These are phyloP conservation scores for Paraphaeosphaeria sporulosa DNA, from an alignment of 2,329 filamentous ascomycete genomes.

Conservation along the genomic window DNA sequence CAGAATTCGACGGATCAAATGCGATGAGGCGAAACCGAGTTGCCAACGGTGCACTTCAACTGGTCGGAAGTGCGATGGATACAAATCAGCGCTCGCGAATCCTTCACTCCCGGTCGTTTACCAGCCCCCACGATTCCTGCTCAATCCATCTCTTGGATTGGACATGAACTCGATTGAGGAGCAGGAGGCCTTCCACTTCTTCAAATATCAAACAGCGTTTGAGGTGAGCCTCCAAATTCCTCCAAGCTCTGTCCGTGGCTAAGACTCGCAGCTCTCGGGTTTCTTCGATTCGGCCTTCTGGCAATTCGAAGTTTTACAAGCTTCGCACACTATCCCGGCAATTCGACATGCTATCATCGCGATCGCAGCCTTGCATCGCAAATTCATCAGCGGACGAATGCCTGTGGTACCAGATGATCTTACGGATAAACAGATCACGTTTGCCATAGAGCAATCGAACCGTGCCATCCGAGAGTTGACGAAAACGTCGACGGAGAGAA, in stretches of 20 bases:
- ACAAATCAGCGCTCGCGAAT: constrained; percentile 15
- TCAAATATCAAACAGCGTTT: constrained; percentile 31
- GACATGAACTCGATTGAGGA: constrained; percentile 32
- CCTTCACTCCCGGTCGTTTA: constrained; percentile 14
- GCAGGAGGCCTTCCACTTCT: constrained; percentile 41
- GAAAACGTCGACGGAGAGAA: constrained; percentile 8
- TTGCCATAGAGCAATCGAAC: constrained; percentile 43
- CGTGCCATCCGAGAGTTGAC: constrained; percentile 27
- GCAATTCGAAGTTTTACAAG: constrained; percentile 41
- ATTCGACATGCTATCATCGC: constrained; percentile 42
- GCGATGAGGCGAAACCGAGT: constrained; percentile 42
- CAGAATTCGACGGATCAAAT: constrained; percentile 45
- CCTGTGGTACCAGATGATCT: constrained; percentile 33
- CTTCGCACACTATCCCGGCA: constrained; percentile 38
- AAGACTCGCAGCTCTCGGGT: constrained; percentile 25
- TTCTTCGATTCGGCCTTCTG: constrained; percentile 43
- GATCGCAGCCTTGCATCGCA: constrained; percentile 43
- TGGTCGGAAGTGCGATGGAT: constrained; percentile 44
- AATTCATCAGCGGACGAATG: constrained; percentile 31
- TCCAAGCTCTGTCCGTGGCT: not conserved
- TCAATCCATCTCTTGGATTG: constrained; percentile 22
- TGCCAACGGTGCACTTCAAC: constrained; percentile 42
- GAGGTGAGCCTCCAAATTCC: constrained; percentile 16
- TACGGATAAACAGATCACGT: constrained; percentile 34
- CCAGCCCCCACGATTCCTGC: constrained; percentile 20